Base-by-base conservation (phyloP, 345 rosid species). In the Lumnitzera racemosa region DNA sequence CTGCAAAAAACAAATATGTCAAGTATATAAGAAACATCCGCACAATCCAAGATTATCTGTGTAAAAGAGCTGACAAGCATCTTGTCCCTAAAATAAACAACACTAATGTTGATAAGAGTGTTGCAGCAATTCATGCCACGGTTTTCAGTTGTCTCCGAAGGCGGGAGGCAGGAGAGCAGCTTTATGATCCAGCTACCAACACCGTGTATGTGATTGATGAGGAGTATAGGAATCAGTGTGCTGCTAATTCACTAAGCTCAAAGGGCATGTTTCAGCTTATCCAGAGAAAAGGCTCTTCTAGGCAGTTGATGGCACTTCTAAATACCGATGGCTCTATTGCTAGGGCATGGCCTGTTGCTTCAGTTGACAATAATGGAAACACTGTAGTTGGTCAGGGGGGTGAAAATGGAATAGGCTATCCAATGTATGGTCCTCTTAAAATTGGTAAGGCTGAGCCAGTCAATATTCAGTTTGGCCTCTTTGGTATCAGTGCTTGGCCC, bases 401-500 rank as follows among this genome's bases (percentile, higher is more conserved):
- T 4, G 89, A 67, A 48, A 63, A 70, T 64, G 87, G 86, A 62
- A 74, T 73, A 65, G 75, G 79, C 53, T 78, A 66, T 66, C 96
- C 96, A 1, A 70, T 85, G 80, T 88, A 88, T 74, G 99, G 95
- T 46, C 91, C 89, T 49, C 20, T 95, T 63, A 83, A 76, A 66
- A 84, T 85, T 3, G 81, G 88, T 46, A 85, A 82, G 76, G 95
- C 97, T 24, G 96, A 90, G 74, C 91, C 96, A 0, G 95, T 90
- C 20, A 90, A 95, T 81, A 95, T 95, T 74, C 99, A 80, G 69
- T 95, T 95, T 31, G 99, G 99, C 56, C 71, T 81, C 57, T 88
- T 90, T 76, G 99, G 99, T 55, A 90, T 90, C 67, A 94, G 99
- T 76, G 99, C 99, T 53, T 95, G 97, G 96, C 92, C 97, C 55